A percentile compares a stretch with the other conserved stretches of the same genome.
Conservation (phyloP, 306 rosid species). For the Malus orientalis region DNA sequence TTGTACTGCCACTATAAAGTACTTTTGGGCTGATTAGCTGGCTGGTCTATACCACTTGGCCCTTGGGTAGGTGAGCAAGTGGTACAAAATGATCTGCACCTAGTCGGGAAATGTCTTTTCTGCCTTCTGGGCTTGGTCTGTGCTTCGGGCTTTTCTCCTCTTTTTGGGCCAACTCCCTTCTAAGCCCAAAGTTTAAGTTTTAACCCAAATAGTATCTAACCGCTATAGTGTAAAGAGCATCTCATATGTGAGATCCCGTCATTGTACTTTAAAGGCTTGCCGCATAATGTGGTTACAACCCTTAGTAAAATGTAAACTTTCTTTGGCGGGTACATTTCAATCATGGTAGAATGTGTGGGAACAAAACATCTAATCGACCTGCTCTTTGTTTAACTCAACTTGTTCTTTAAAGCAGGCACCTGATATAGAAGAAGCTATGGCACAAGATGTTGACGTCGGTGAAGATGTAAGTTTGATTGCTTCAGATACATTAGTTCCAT, state of each 20-base stretch:
- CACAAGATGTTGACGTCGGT: conserved; percentile 87
- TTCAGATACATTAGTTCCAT: background rate
- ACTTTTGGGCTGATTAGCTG: too few relatives aligned
- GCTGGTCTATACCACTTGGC: too few relatives aligned
- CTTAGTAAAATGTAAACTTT: background rate
- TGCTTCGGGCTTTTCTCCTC: too few relatives aligned
- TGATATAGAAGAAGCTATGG: conserved; percentile 89
- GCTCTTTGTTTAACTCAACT: conserved; percentile 12
- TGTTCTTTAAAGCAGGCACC: conserved; percentile 44
- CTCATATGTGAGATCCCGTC: background rate
- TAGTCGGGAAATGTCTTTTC: too few relatives aligned
- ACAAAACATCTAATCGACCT: background rate
- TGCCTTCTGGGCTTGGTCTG: too few relatives aligned
- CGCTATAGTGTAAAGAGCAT: background rate
- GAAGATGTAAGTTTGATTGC: conserved; percentile 65
- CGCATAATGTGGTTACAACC: background rate
- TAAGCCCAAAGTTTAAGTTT: too few relatives aligned
- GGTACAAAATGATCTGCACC: too few relatives aligned
- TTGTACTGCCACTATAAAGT: too few relatives aligned
- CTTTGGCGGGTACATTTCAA: background rate
- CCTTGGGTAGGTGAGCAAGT: too few relatives aligned
- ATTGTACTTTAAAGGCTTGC: background rate
- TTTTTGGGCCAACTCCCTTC: too few relatives aligned
- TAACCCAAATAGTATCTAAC: background rate
- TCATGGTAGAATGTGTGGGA: background rate